phyloP scores from a whole-genome alignment of 306 rosid species.

The Ceratonia siliqua region DNA sequence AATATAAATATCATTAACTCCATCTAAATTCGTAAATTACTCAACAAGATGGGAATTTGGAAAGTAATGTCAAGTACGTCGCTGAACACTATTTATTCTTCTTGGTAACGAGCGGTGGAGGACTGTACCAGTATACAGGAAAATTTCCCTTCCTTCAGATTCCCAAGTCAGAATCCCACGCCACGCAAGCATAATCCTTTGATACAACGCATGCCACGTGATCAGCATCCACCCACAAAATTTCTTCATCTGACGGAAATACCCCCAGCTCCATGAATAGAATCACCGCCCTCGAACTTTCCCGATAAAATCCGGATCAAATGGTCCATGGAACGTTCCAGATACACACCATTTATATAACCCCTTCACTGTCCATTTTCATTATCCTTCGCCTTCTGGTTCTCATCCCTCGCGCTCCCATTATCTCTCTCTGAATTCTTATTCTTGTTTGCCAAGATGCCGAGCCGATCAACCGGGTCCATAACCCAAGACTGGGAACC shows the following conservation, averaged over 20 bases:
- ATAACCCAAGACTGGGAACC: slow-evolving; percentile 85
- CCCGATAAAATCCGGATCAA: neutral
- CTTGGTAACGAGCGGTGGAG: too few species aligned
- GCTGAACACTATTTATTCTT: too few species aligned
- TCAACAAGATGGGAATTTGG: too few species aligned
- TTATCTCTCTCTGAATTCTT: neutral
- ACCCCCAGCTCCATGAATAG: neutral
- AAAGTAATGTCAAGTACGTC: too few species aligned
- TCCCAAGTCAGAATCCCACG: neutral
- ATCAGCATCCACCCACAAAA: neutral
- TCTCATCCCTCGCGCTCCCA: fast-evolving
- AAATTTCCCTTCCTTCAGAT: neutral
- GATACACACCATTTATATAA: slow-evolving; percentile 31
- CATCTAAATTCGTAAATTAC: too few species aligned
- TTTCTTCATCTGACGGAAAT: neutral
- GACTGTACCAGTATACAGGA: too few species aligned
- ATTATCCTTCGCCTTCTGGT: fast-evolving
- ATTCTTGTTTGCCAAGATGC: slow-evolving; percentile 39
- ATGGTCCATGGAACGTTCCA: slow-evolving; percentile 38
- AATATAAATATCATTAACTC: too few species aligned
- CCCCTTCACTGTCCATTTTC: fast-evolving
- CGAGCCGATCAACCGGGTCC: slow-evolving; percentile 62
- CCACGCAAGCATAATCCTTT: neutral
- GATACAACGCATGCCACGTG: neutral
- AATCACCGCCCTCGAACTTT: slow-evolving; percentile 20